Conservation (phyloP, 1,139 yeast species). For the Pichia kudriavzevii region DNA sequence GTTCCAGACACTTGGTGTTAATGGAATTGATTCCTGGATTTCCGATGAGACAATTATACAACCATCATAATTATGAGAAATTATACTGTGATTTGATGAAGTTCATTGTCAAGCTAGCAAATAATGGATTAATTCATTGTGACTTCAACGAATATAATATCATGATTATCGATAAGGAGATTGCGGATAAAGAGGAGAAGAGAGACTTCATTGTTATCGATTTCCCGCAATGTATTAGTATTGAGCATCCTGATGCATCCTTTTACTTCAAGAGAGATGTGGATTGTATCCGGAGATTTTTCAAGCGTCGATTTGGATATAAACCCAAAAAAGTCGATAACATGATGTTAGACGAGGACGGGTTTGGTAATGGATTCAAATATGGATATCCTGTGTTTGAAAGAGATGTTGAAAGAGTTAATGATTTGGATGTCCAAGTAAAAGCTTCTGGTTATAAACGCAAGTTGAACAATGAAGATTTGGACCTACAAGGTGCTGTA, state of each 20-base stretch:
- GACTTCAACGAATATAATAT: constrained; percentile 96
- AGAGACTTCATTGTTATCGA: constrained; percentile 82
- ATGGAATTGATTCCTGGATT: constrained; percentile 88
- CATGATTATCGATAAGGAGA: constrained; percentile 59
- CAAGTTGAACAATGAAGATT: constrained; percentile 48
- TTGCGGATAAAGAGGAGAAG: constrained; percentile 33
- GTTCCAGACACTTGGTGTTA: constrained; percentile 83
- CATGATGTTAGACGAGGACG: constrained; percentile 67
- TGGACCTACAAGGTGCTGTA: constrained; percentile 72
- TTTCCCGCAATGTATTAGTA: constrained; percentile 96
- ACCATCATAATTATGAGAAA: constrained; percentile 58
- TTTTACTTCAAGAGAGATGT: constrained; percentile 87
- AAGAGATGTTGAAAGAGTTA: constrained; percentile 64
- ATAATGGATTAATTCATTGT: constrained; percentile 89
- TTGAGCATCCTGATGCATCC: constrained; percentile 83
- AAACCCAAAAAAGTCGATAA: constrained; percentile 50
- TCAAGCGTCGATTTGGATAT: constrained; percentile 70
- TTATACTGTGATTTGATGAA: constrained; percentile 81
- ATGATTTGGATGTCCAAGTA: constrained; percentile 70
- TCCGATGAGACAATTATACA: constrained; percentile 78
- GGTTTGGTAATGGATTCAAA: constrained; percentile 71
- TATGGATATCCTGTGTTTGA: constrained; percentile 75
- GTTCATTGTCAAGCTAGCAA: constrained; percentile 75
- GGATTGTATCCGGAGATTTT: constrained; percentile 77
- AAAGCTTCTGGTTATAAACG: constrained; percentile 88